Percentiles rank a stretch among this genome's conserved stretches.
Evolutionary conservation across 1,284 basidiomycete genomes (phyloP).

Genomic region (Stereum hirsutum): DNA sequence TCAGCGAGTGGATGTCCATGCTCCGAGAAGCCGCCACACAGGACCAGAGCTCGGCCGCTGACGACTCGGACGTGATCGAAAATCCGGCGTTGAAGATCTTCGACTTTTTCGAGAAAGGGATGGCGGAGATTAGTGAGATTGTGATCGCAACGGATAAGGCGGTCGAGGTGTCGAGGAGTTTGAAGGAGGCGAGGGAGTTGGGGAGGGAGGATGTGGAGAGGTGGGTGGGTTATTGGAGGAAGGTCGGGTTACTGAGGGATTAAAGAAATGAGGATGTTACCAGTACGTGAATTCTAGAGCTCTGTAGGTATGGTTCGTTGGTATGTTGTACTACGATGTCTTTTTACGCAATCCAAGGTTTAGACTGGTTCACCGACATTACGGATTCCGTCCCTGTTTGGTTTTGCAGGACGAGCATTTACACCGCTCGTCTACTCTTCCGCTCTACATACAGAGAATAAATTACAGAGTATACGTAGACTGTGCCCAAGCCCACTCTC

Average conservation of each 20-base stretch:
- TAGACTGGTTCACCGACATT: too few species aligned
- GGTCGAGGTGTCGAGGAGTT: not conserved
- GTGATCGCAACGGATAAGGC: not conserved
- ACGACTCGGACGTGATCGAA: not conserved
- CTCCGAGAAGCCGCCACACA: not conserved
- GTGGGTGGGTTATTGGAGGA: constrained; percentile 9
- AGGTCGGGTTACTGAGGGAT: constrained; percentile 4
- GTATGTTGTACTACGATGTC: too few species aligned
- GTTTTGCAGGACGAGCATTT: too few species aligned
- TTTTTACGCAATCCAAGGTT: too few species aligned
- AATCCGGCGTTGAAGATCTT: constrained; percentile 1
- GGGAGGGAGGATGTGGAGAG: constrained; percentile 2
- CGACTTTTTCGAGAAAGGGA: constrained; percentile 2
- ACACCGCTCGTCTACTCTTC: too few species aligned
- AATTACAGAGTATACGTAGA: too few species aligned
- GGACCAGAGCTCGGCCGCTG: not conserved
- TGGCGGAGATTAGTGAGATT: not conserved
- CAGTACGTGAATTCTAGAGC: too few species aligned
- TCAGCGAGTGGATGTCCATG: constrained; percentile 15
- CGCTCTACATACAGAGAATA: too few species aligned
- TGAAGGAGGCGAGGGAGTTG: constrained; percentile 1
- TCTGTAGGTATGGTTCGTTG: too few species aligned
- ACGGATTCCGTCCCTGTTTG: too few species aligned
- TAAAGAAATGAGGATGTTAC: too few species aligned
- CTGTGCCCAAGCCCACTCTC: too few species aligned